Conservation (phyloP, 164 flowering plant genomes). For the Chimonanthus praecox region DNA sequence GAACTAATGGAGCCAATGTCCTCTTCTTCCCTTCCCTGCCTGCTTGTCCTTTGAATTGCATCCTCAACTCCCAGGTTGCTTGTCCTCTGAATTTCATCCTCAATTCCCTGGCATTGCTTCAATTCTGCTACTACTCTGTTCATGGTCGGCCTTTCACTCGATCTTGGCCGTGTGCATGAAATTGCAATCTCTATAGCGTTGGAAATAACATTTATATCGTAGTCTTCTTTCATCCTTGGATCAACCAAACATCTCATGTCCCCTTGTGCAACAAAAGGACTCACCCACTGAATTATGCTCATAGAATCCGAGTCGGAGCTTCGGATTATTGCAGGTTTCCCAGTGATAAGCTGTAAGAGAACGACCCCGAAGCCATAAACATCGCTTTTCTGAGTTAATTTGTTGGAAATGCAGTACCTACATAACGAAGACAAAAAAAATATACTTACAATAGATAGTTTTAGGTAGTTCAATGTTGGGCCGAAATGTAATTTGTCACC, state of each 20-base stretch:
- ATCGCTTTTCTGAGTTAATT: slow-evolving; percentile 47
- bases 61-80: slow-evolving; percentile 19
- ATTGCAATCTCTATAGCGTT: slow-evolving; percentile 40
- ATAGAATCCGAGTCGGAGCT: neutral
- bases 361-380: slow-evolving; percentile 54
- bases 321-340: slow-evolving; percentile 24
- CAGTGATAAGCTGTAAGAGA: slow-evolving; percentile 41
- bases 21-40: too few species aligned
- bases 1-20: too few species aligned
- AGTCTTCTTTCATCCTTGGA: slow-evolving; percentile 28
- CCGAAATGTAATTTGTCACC: neutral
- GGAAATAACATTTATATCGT: slow-evolving; percentile 29
- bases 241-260: slow-evolving; percentile 33
- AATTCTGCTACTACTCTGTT: slow-evolving; percentile 16
- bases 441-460: too few species aligned
- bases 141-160: slow-evolving; percentile 34
- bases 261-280: slow-evolving; percentile 22
- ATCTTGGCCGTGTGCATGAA: slow-evolving; percentile 26
- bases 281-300: slow-evolving; percentile 31
- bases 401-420: slow-evolving; percentile 25
- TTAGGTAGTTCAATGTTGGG: neutral
- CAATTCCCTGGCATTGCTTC: slow-evolving; percentile 22
- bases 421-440: neutral
- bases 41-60: neutral
- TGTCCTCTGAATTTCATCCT: slow-evolving; percentile 1